These are phyloP conservation scores for Mycena latifolia DNA, from an alignment of 768 basidiomycete genomes.

Conservation along the genomic window DNA sequence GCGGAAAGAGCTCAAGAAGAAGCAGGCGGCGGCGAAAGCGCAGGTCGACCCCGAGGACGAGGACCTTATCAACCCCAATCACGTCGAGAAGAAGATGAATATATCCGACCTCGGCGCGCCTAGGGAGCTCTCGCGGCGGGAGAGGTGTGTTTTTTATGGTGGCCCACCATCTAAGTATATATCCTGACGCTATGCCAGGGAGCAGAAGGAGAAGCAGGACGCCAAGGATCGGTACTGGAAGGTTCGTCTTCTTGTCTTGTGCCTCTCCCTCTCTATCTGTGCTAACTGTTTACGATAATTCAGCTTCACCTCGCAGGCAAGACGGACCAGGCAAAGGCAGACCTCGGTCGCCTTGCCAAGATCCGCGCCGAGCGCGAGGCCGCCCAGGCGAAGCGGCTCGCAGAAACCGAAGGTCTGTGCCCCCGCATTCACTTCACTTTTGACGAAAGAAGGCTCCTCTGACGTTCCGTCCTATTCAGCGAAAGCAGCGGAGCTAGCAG, in stretches of 20 bases:
- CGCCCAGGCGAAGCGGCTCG: constrained; percentile 88
- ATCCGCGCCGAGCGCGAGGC: constrained; percentile 91
- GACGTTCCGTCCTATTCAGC: too few relatives aligned
- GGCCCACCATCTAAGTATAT: neutral
- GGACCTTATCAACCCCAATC: constrained; percentile 85
- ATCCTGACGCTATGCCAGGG: constrained; percentile 60
- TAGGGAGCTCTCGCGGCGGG: constrained; percentile 71
- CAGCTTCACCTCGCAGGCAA: constrained; percentile 85
- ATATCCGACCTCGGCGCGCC: constrained; percentile 81
- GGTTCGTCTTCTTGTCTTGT: constrained; percentile 59
- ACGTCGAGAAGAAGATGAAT: constrained; percentile 77
- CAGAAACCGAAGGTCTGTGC: constrained; percentile 83
- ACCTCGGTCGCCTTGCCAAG: constrained; percentile 88
- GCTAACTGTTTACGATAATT: constrained; percentile 2
- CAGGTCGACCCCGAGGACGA: constrained; percentile 66
- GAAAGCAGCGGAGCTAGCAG: constrained; percentile 72
- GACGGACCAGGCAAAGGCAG: constrained; percentile 91
- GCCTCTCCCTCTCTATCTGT: neutral
- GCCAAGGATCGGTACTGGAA: constrained; percentile 92
- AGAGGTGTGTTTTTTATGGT: constrained; percentile 59
- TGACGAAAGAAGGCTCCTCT: too few relatives aligned
- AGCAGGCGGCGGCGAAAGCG: constrained; percentile 66
- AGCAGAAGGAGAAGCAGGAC: constrained; percentile 93
- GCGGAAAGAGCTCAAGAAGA: constrained; percentile 87
- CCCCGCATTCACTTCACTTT: too few relatives aligned